Base-by-base conservation (phyloP, 768 basidiomycete species). In the Kwoniella botswanensis region DNA sequence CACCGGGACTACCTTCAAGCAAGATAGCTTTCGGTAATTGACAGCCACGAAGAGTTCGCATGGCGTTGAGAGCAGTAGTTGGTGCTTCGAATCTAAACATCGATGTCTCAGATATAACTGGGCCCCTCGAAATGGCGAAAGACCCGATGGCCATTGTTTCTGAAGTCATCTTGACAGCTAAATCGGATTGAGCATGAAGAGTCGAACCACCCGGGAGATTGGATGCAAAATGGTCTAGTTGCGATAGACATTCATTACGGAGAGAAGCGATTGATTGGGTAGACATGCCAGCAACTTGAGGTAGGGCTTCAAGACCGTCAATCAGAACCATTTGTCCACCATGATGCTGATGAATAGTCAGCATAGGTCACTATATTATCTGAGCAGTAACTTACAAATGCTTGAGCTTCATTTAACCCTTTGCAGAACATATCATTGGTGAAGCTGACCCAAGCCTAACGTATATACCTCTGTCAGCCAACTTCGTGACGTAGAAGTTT, bases 1-100 rank as follows among this genome's bases (percentile, higher is more conserved):
- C 97, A 0, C 97, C 97, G 12, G 97, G 97, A 83, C 94, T 98
- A 1, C 97, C 97, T 81, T 99, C 97, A 10, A 99, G 87, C 13
- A 99, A 87, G 69, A 99, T 93, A 0, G 97, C 94, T 82, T 98
- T 98, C 2, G 85, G 77, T 3, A 98, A 86, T 82, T 98, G 97
- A 71, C 91, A 92, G 3, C 94, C 97, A 66, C 97, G 88, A 42
- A 93, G 85, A 13, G 98, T 89, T 22, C 96, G 91, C 87, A 92
- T 88, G 21, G 92, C 91, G 82, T 99, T 99, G 70, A 90, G 88
- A 53, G 87, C 87, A 15, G 95, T 93, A 1, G 97, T 98, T 0
- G 96, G 94, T 0, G 94, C 94, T 63, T 89, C 86, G 54, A 98
- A 87, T 77, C 91, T 92, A 87, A 97, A 98, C 3, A 80, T 71